Conservation (phyloP, 2,329 filamentous ascomycete species). For the Scytalidium sp. region DNA sequence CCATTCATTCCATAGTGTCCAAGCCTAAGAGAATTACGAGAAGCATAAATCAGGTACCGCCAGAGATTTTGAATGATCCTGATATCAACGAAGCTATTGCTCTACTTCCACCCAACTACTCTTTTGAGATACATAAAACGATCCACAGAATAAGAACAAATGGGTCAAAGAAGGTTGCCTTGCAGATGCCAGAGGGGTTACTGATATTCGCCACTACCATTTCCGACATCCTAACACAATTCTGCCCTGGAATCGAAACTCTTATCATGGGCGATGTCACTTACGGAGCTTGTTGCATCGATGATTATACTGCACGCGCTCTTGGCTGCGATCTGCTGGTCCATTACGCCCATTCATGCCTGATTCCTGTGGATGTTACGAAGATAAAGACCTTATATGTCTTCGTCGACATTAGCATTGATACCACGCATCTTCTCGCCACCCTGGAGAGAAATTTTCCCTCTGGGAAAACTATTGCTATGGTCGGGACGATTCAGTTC, state of each 20-base stretch:
- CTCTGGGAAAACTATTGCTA: slow-evolving; percentile 79
- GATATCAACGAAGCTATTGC: slow-evolving; percentile 85
- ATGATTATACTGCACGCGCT: slow-evolving; percentile 94
- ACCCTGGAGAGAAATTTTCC: slow-evolving; percentile 88
- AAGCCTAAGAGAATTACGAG: slow-evolving; percentile 70
- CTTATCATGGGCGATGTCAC: slow-evolving; percentile 99
- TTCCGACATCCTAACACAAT: slow-evolving; percentile 91
- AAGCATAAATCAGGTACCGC: slow-evolving; percentile 86
- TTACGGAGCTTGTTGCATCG: slow-evolving; percentile 97
- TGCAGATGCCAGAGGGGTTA: slow-evolving; percentile 97
- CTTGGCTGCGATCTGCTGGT: slow-evolving; percentile 92
- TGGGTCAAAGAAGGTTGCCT: slow-evolving; percentile 75
- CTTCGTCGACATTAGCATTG: slow-evolving; percentile 97
- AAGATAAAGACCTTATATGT: slow-evolving; percentile 97
- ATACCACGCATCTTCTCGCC: slow-evolving; percentile 80
- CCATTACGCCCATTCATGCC: slow-evolving; percentile 94
- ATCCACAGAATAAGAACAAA: slow-evolving; percentile 87
- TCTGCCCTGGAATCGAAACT: slow-evolving; percentile 88
- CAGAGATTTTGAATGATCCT: slow-evolving; percentile 79
- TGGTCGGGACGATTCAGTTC: slow-evolving; percentile 98
- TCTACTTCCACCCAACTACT: slow-evolving; percentile 92
- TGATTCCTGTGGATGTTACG: slow-evolving; percentile 94
- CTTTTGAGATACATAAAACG: slow-evolving; percentile 97
- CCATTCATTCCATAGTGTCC: slow-evolving; percentile 50
- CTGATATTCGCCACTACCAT: slow-evolving; percentile 96